These are phyloP conservation scores for Cucurbita ficifolia DNA, from an alignment of 306 rosid genomes.

Conservation along the genomic window DNA sequence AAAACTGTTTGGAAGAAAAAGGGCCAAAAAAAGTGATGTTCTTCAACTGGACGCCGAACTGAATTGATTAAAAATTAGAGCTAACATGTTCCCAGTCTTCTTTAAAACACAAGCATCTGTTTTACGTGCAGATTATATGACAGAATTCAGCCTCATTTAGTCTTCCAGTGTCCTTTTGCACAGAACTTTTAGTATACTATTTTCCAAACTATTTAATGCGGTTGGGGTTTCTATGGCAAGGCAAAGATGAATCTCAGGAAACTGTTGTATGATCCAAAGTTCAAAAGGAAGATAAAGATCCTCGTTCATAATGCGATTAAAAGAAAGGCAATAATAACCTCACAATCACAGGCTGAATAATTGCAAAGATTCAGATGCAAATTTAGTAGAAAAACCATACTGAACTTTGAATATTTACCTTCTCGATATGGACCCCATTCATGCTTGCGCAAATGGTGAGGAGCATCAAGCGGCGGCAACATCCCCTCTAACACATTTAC, in stretches of 20 bases:
- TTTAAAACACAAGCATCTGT: not conserved
- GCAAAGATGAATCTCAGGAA: not conserved
- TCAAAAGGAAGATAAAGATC: not conserved
- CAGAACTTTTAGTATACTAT: not conserved
- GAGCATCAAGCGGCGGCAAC: slow-evolving; percentile 97
- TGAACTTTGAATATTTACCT: slow-evolving; percentile 29
- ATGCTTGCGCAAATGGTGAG: slow-evolving; percentile 91
- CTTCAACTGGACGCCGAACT: not conserved
- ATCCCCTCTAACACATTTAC: slow-evolving; percentile 44
- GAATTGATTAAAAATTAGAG: not conserved
- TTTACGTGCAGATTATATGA: not conserved
- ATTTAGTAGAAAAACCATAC: not conserved
- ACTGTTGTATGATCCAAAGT: not conserved
- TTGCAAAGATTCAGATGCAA: not conserved
- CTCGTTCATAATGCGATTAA: not conserved
- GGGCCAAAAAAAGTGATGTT: not conserved
- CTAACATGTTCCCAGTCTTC: not conserved
- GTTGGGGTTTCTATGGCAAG: not conserved
- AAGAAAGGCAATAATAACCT: not conserved
- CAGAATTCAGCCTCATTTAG: not conserved
- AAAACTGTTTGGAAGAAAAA: not conserved
- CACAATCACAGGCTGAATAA: too few species aligned
- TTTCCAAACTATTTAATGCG: not conserved
- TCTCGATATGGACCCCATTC: slow-evolving; percentile 85
- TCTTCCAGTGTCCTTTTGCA: not conserved